Base-by-base conservation (phyloP, 2,329 filamentous ascomycete species). In the Trichoderma semiorbis region DNA sequence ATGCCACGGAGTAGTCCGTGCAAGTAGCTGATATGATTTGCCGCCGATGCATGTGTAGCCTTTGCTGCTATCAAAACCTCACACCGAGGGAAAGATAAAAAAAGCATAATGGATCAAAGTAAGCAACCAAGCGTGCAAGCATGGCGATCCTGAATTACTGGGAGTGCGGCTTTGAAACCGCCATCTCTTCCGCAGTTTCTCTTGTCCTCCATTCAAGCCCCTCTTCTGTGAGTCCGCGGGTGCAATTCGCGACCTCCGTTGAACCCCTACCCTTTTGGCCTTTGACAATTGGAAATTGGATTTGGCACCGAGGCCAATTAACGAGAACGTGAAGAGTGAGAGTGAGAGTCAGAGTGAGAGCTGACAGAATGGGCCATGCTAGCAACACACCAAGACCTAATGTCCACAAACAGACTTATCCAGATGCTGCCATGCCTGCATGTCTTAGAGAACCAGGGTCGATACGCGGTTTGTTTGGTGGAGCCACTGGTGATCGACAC, bases 401-500 rank as follows among this genome's bases (percentile, higher is more conserved):
- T 43, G 39, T n/a, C 16, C 24, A 36, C 55, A 68, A 34, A 43
- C 12, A 63, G 64, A 61, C 55, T 26, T 62, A 12, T 32, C 7
- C 47, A 66, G 47, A 53, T 65, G 62, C 62, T 65, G 39, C 62
- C 36, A 47, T 64, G 24, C 21, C 65, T 68, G 65, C 65, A 60
- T 60, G 65, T 68, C 36, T 61, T 43, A 24, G 60, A 55, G 8
- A 57, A 30, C 60, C 58, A 60, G 69, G 61, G 69, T 65, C 47
- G 34, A 65, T 71, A 57, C 66, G 61, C 55, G 53, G 16, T 68
- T 32, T 72, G 63, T 67, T 72, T 62, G 70, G 70, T 72, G 70
- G 70, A 72, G 63, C 64, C 28, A 8, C 39, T 43, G 58, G 64
- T 68, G 70, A 72, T 72, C 70, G 63, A 72, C 70, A 63, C 39